Evolutionary conservation across 1,284 basidiomycete genomes (phyloP).

Genomic region (Marasmius oreades): DNA sequence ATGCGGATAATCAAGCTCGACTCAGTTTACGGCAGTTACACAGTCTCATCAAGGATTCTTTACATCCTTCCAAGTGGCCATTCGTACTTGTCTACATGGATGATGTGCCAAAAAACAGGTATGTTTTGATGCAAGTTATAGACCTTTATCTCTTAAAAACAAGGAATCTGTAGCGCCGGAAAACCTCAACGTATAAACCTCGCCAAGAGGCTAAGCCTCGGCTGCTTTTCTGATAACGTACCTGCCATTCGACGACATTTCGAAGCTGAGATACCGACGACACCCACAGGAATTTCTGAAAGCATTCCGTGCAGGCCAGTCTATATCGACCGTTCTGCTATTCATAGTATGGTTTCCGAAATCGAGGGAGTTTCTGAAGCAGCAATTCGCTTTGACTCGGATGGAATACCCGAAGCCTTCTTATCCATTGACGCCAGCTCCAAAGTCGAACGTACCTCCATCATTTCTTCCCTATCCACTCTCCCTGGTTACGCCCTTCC

Average conservation of each 20-base stretch:
- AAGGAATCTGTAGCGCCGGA: constrained; percentile 27
- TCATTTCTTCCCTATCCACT: constrained; percentile 31
- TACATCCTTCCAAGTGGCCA: constrained; percentile 34
- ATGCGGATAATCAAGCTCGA: constrained; percentile 1
- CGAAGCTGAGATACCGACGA: constrained; percentile 31
- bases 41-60: constrained; percentile 35
- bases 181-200: constrained; percentile 43
- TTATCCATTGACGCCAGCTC: constrained; percentile 20
- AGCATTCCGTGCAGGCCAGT: constrained; percentile 35
- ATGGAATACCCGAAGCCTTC: constrained; percentile 33
- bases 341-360: constrained; percentile 42
- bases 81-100: constrained; percentile 16
- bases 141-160: not conserved
- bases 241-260: constrained; percentile 35
- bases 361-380: constrained; percentile 47
- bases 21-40: constrained; percentile 29
- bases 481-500: constrained; percentile 39
- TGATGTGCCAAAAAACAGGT: constrained; percentile 16
- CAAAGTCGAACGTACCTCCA: constrained; percentile 22
- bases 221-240: constrained; percentile 30
- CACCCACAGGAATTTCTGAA: constrained; percentile 29
- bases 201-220: constrained; percentile 34
- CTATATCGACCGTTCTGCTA: constrained; percentile 23
- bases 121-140: not conserved
- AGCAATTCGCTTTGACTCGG: constrained; percentile 29